Conservation (phyloP, 345 rosid genomes). For the Dipteronia sinensis region DNA sequence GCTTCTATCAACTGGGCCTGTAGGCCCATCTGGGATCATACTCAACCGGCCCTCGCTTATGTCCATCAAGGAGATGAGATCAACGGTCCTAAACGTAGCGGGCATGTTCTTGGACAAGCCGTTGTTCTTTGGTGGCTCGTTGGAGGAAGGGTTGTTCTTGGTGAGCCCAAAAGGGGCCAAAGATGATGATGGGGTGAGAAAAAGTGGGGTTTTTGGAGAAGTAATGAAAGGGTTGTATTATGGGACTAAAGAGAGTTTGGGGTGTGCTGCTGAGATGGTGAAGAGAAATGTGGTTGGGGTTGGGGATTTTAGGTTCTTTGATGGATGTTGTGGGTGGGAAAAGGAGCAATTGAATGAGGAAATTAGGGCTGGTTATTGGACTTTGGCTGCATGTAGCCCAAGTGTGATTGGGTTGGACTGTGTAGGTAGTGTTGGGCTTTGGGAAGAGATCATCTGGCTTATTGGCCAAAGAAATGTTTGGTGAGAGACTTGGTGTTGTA, state of each 20-base stretch:
- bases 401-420: conserved; percentile 58
- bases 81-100: conserved; percentile 47
- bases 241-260: conserved; percentile 77
- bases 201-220: conserved; percentile 63
- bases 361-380: conserved; percentile 82
- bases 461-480: conserved; percentile 62
- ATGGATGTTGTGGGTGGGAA: conserved; percentile 88
- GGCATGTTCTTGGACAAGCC: conserved; percentile 67
- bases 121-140: conserved; percentile 89
- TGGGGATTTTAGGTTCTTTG: conserved; percentile 82
- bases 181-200: conserved; percentile 44
- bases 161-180: conserved; percentile 45
- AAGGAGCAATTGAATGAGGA: conserved; percentile 77
- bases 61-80: conserved; percentile 76
- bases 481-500: conserved; percentile 21
- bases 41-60: conserved; percentile 84
- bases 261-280: conserved; percentile 83
- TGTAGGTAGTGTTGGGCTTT: conserved; percentile 52
- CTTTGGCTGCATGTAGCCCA: conserved; percentile 79
- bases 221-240: conserved; percentile 79
- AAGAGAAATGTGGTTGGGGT: conserved; percentile 65
- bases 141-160: conserved; percentile 76
- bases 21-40: conserved; percentile 78
- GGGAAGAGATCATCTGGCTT: conserved; percentile 78
- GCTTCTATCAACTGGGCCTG: conserved; percentile 66